A percentile compares a stretch with the other conserved stretches of the same genome.
phyloP scores from a whole-genome alignment of 1,284 basidiomycete species.

The Phylloporus gajari region DNA sequence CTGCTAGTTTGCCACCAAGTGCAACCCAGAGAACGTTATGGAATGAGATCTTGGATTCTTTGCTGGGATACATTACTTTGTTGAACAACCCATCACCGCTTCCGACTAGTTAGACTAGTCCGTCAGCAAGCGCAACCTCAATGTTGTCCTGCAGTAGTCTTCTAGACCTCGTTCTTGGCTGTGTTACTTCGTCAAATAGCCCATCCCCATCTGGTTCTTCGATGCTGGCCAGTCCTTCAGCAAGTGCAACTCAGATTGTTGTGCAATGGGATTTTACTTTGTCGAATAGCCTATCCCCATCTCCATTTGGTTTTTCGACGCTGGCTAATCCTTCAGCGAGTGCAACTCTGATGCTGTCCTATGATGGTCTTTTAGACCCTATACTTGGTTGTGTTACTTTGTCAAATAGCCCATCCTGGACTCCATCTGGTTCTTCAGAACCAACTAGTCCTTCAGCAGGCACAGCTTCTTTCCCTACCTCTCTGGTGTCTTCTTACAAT shows the following conservation, averaged over 20 bases:
- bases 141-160: slow-evolving; percentile 2
- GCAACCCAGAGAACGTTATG: slow-evolving; percentile 10
- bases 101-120: slow-evolving; percentile 4
- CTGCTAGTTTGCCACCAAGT: not conserved
- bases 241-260: not conserved
- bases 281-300: slow-evolving; percentile 19
- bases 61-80: not conserved
- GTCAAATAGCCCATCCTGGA: not conserved
- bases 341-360: not conserved
- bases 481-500: slow-evolving; percentile 22
- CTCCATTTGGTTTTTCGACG: slow-evolving; percentile 8
- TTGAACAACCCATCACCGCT: not conserved
- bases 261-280: slow-evolving; percentile 20
- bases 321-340: not conserved
- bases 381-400: slow-evolving; percentile 20
- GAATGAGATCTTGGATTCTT: slow-evolving; percentile 23
- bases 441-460: not conserved
- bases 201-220: slow-evolving; percentile 12
- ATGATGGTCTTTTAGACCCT: slow-evolving; percentile 25
- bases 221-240: not conserved
- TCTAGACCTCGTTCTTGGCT: not conserved
- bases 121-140: not conserved
- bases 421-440: no score
- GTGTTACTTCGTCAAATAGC: not conserved
- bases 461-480: not conserved